Base-by-base conservation (phyloP, 1,139 yeast genomes). In the Wickerhamiella infanticola region DNA sequence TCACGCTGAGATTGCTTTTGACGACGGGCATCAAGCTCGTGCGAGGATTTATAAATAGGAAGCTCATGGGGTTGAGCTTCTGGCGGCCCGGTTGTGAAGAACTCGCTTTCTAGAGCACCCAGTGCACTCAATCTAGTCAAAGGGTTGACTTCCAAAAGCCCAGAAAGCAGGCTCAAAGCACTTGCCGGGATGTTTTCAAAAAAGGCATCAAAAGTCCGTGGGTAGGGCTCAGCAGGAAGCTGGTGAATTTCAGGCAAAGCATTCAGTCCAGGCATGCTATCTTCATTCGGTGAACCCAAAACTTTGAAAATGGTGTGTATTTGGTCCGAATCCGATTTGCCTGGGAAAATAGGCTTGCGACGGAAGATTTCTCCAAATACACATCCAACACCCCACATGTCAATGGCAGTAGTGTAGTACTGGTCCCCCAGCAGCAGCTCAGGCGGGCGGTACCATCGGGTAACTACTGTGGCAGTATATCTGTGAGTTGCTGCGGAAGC, bases 391-490 rank as follows among this genome's bases (percentile, higher is more conserved):
- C 97, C 97, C 98, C 98, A 90, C 64, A 90, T 72, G 63, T 90
- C 96, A 23, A 90, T 88, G 0, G 97, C 94, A 0, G 96, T 83
- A 2, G 97, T 86, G 59, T 90, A 90, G 49, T 73, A 69, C 50
- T 81, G 69, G 55, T 86, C 95, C 1, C 96, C 96, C 46, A 90
- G 64, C 25, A 90, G 71, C 24, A 90, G 70, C 61, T 90, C 96
- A 0, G 97, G 98, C 0, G 98, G 94, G 48, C 99, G 70, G 63
- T 93, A 90, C 98, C 98, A 90, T 55, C 98, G 67, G 0, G 98
- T 90, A 25, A 90, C 97, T 3, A 90, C 98, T 50, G 86, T 72
- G 3, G 85, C 88, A 0, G 99, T 93, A 58, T 90, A 86, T 42
- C 75, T 74, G 5, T 48, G 48, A 24, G 79, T 69, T 27, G 74